Evolutionary conservation across 192 early-diverging fungal genomes (phyloP).

Genomic region (Coemansia erecta): DNA sequence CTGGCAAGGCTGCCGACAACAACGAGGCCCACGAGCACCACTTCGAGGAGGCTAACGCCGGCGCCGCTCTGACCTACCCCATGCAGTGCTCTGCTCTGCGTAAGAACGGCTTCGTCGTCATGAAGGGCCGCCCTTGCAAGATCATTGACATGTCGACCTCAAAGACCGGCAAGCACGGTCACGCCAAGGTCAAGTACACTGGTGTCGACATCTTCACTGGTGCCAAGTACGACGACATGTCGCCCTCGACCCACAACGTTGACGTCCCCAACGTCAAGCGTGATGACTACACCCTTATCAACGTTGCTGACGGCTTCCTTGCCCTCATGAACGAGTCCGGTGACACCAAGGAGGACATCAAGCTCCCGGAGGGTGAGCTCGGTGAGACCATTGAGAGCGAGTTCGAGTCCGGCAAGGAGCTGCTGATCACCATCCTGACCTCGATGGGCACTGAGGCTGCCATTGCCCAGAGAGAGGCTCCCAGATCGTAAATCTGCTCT

Average conservation of each 20-base stretch:
- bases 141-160: conserved; percentile 99
- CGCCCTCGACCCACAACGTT: conserved; percentile 99
- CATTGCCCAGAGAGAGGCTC: conserved; percentile 68
- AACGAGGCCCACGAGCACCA: conserved; percentile 65
- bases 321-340: conserved; percentile 78
- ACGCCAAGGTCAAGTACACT: conserved; percentile 98
- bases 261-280: conserved; percentile 94
- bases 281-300: conserved; percentile 79
- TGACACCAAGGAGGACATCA: conserved; percentile 93
- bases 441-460: conserved; percentile 94
- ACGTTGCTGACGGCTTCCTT: conserved; percentile 90
- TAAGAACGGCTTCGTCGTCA: conserved; percentile 96
- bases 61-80: conserved; percentile 93
- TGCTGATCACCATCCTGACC: conserved; percentile 79
- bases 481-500: neutral
- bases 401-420: conserved; percentile 76
- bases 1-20: conserved; percentile 44
- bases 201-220: conserved; percentile 96
- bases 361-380: conserved; percentile 81
- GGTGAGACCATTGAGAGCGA: conserved; percentile 70
- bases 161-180: conserved; percentile 99
- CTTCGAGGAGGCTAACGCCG: conserved; percentile 74
- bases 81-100: conserved; percentile 99
- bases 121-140: conserved; percentile 99
- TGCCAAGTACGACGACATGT: conserved; percentile 98